Evolutionary conservation across 2,329 filamentous ascomycete genomes (phyloP), one percentile per base, ranked within the genome.

Genomic region (Exophiala viscosa): DNA sequence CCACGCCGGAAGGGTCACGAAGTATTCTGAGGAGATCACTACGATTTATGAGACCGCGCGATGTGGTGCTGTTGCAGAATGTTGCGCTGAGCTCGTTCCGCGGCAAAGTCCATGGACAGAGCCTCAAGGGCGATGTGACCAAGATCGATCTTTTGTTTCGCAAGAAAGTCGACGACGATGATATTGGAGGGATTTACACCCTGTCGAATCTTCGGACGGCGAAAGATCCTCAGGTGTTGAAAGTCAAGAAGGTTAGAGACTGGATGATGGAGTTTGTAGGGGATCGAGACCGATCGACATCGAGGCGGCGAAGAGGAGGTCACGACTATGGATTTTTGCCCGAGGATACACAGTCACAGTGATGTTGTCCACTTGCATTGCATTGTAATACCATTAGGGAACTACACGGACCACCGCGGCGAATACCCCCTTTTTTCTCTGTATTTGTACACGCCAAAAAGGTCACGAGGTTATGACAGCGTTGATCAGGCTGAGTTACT

Each of bases 81-180:
- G 84, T 96, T 5, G 90, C 86, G 1, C 74, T 97, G 46, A 82
- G 83, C 47, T 82, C 83, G 3, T 97, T 92, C 67, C 79, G 80
- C 46, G 81, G 83, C 42, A 85, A 81, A 62, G 91, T 96, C 0
- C 90, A 93, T 62, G 91, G 92, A 0, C 87, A 95, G 67, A 93
- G 86, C 64, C 71, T 96, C 57, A 81, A 86, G 23, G 81, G 80
- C 58, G 82, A 83, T 6, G 78, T 87, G 62, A 91, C 88, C 3
- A 82, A 79, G 56, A 73, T 92, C 20, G 78, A 84, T 57, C 70
- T 95, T 39, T 70, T 95, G 14, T 82, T 82, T 62, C 77, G 82
- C 17, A 71, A 75, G 50, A 76, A 71, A 54, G 65, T 80, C 7
- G 78, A 80, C 52, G 73, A 71, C 60, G 76, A 65, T 34, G 83